Base-by-base conservation (phyloP, 805 yeast species). In the Yamadazyma endophytica region DNA sequence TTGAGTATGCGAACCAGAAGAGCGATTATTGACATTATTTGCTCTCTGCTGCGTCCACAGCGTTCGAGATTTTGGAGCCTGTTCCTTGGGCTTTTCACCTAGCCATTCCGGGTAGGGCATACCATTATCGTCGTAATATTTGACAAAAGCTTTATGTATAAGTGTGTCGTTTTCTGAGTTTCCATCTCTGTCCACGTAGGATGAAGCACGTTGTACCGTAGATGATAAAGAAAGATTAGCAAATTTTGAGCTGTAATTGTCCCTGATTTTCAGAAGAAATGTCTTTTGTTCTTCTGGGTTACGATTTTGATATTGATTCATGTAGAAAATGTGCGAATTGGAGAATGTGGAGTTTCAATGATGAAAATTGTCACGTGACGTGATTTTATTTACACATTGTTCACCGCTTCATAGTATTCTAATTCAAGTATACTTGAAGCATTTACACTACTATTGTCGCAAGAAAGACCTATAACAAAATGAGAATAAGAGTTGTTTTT, bases 61-160 rank as follows among this genome's bases (percentile, higher is more conserved):
- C 11, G 21, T 20, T 20, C 9, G 26, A 24, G n/a, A n/a, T n/a
- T n/a, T 29, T 3, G 29, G 21, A 22, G 32, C 41, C 28, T 36
- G 33, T n/a, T 15, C 16, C 27, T 31, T 5, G 28, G 13, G 13
- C 12, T 23, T 23, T 9, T 47, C 61, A 4, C 70, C 72, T 20
- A 65, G 50, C 72, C 72, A 65, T 17, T 63, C 70, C 15, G 72
- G 72, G 33, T 57, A 65, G n/a, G 59, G 54, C 29, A 51, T 47
- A 21, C 47, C 40, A 13, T 45, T 46, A 5, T 43, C 17, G 31
- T 64, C 67, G 33, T 49, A 65, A 42, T 58, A 61, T 31, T 54
- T 56, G 23, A 63, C 64, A 37, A 65, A 64, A 3, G 72, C 70
- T 37, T 60, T 56, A 49, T 65, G 70, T 39, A 65, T 56, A 33